A percentile compares a stretch with the other conserved stretches of the same genome.
Evolutionary conservation across 2,329 filamentous ascomycete species (phyloP).

Genomic region (Corynespora cassiicola): DNA sequence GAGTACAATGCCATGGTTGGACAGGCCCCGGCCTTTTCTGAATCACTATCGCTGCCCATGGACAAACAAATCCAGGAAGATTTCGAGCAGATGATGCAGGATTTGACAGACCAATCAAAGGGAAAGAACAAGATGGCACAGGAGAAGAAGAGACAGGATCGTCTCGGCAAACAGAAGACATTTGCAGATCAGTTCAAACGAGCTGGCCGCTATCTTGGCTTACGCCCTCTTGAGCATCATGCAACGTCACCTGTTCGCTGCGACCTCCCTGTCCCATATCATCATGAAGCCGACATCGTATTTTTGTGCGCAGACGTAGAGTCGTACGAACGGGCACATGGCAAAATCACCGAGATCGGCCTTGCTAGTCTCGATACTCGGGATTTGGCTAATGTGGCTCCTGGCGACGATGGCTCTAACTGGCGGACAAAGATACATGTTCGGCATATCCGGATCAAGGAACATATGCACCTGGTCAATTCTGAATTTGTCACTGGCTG

Average conservation of each 20-base stretch:
- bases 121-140: slow-evolving; percentile 56
- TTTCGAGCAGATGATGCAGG: slow-evolving; percentile 63
- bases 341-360: slow-evolving; percentile 82
- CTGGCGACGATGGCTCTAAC: slow-evolving; percentile 66
- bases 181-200: slow-evolving; percentile 66
- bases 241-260: slow-evolving; percentile 41
- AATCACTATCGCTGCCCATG: slow-evolving; percentile 27
- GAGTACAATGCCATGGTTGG: slow-evolving; percentile 49
- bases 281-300: slow-evolving; percentile 63
- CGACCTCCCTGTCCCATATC: slow-evolving; percentile 53
- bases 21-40: slow-evolving; percentile 25
- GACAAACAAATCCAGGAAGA: slow-evolving; percentile 49
- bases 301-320: slow-evolving; percentile 86
- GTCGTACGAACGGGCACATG: slow-evolving; percentile 72
- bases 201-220: slow-evolving; percentile 73
- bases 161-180: slow-evolving; percentile 57
- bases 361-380: slow-evolving; percentile 79
- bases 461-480: slow-evolving; percentile 73
- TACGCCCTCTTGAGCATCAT: slow-evolving; percentile 54
- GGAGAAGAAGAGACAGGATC: slow-evolving; percentile 58
- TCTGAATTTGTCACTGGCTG: slow-evolving; percentile 72
- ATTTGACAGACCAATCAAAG: slow-evolving; percentile 58
- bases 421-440: slow-evolving; percentile 74
- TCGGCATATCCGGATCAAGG: slow-evolving; percentile 78
- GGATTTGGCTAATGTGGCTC: slow-evolving; percentile 61